Conservation (phyloP, 2,329 filamentous ascomycete species). For the Penicillium sp. region DNA sequence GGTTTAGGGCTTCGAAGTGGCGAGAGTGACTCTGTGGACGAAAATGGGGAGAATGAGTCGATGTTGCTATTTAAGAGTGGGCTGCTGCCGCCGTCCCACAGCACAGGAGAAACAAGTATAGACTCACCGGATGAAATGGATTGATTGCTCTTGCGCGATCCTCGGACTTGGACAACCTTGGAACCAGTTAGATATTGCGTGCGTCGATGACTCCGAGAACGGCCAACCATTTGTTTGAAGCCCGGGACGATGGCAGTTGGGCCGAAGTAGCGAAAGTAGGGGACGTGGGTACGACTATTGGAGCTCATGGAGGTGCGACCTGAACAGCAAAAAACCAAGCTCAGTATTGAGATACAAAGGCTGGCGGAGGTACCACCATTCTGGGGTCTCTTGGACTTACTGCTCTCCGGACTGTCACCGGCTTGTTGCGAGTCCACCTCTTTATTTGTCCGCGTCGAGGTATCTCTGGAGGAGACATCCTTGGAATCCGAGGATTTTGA, state of each 20-base stretch:
- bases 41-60: not conserved
- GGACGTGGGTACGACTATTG: constrained; percentile 59
- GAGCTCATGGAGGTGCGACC: constrained; percentile 44
- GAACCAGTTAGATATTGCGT: constrained; percentile 51
- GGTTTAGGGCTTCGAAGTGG: constrained; percentile 40
- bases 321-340: constrained; percentile 11
- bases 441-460: constrained; percentile 22
- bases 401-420: constrained; percentile 42
- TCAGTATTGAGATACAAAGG: constrained; percentile 12
- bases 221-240: constrained; percentile 83
- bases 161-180: constrained; percentile 62
- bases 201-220: not conserved
- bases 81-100: no score
- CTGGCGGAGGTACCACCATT: not conserved
- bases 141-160: constrained; percentile 49
- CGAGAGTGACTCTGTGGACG: constrained; percentile 38
- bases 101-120: not conserved
- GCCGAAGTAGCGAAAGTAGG: constrained; percentile 89
- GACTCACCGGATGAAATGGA: constrained; percentile 45
- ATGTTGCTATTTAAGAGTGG: not conserved
- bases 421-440: constrained; percentile 30
- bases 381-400: constrained; percentile 28
- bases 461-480: constrained; percentile 22
- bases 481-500: constrained; percentile 22
- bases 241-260: constrained; percentile 89